Evolutionary conservation across 495 filamentous ascomycete species (phyloP).

Genomic region (Talaromyces wortmannii): DNA sequence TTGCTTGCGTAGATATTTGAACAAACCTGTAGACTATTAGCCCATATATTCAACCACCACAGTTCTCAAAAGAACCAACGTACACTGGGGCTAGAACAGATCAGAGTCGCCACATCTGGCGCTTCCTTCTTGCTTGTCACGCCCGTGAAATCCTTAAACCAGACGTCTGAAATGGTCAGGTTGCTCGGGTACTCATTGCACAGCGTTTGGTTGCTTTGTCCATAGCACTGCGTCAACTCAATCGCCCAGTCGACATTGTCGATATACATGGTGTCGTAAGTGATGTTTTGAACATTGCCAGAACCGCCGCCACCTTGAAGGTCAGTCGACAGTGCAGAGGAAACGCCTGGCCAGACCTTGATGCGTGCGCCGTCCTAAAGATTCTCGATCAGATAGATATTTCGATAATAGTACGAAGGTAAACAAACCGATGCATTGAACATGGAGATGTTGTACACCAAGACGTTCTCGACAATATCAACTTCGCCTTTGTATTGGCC

Average conservation of each 20-base stretch:
- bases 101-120: conserved; percentile 46
- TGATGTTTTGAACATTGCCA: conserved; percentile 49
- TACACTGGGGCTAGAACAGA: conserved; percentile 47
- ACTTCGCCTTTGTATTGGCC: conserved; percentile 58
- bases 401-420: no score
- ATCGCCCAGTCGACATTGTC: conserved; percentile 59
- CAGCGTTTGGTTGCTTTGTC: conserved; percentile 54
- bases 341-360: conserved; percentile 60
- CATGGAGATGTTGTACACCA: conserved; percentile 62
- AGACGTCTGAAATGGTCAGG: conserved; percentile 49
- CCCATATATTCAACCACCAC: neutral
- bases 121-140: conserved; percentile 44
- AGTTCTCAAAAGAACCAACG: conserved; percentile 4
- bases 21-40: conserved; percentile 29
- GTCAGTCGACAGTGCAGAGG: conserved; percentile 42
- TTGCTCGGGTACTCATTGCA: conserved; percentile 53
- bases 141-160: conserved; percentile 48
- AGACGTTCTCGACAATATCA: conserved; percentile 60
- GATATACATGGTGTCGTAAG: conserved; percentile 48
- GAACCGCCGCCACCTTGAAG: conserved; percentile 55
- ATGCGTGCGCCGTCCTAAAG: conserved; percentile 57
- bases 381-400: no score
- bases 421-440: conserved; percentile 45
- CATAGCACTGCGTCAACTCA: conserved; percentile 61
- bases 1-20: conserved; percentile 41